Conservation (phyloP, 352 stramenopile genomes). For the Phytophthora tentaculata region DNA sequence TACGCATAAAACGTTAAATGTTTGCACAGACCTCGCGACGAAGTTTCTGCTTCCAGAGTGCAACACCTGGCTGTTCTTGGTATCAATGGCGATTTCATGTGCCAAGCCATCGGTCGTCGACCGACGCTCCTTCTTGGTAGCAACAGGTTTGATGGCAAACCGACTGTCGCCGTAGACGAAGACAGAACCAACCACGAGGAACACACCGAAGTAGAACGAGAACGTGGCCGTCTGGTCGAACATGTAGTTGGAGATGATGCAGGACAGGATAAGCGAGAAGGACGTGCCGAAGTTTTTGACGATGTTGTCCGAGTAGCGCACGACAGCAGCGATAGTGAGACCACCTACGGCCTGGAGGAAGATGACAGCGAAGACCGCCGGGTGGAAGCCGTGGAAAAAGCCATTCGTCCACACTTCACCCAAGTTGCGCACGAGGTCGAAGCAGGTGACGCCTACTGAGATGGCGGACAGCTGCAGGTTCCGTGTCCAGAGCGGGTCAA, state of each 20-base stretch:
- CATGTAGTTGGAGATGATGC: slow-evolving; percentile 91
- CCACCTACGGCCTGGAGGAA: slow-evolving; percentile 85
- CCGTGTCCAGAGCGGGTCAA: slow-evolving; percentile 86
- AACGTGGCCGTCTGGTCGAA: slow-evolving; percentile 73
- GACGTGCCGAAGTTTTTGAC: slow-evolving; percentile 92
- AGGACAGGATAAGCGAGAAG: slow-evolving; percentile 89
- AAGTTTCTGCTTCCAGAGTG: slow-evolving; percentile 46
- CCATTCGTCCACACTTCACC: slow-evolving; percentile 66
- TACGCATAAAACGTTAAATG: slow-evolving; percentile 43
- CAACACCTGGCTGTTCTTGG: slow-evolving; percentile 31
- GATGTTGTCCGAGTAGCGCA: slow-evolving; percentile 91
- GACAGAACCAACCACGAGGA: slow-evolving; percentile 80
- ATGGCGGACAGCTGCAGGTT: slow-evolving; percentile 88
- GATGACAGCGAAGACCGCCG: slow-evolving; percentile 76
- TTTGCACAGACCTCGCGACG: slow-evolving; percentile 52
- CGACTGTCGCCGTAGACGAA: slow-evolving; percentile 89
- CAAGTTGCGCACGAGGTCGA: slow-evolving; percentile 77
- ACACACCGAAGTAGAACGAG: slow-evolving; percentile 81
- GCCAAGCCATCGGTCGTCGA: slow-evolving; percentile 39
- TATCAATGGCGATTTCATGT: slow-evolving; percentile 73
- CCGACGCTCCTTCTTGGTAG: slow-evolving; percentile 32
- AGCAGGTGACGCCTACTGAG: slow-evolving; percentile 72
- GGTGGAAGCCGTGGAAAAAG: slow-evolving; percentile 86
- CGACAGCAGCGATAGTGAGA: slow-evolving; percentile 85
- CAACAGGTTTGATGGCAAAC: slow-evolving; percentile 59